Evolutionary conservation across 805 yeast genomes (phyloP).

Genomic region (Yamadazyma sp.): DNA sequence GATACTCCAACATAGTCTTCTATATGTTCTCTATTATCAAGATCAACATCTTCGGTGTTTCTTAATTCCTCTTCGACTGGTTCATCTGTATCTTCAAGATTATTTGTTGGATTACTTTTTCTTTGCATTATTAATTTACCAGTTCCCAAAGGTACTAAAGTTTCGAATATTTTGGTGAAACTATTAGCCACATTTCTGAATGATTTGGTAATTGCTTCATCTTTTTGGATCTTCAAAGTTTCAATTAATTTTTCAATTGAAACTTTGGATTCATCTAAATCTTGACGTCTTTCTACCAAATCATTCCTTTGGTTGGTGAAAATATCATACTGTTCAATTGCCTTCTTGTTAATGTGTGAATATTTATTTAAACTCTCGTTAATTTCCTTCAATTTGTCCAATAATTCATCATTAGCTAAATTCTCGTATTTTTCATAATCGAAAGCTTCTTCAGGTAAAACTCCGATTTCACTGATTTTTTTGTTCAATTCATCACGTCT

Average conservation of each 20-base stretch:
- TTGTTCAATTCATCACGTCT: constrained; percentile 71
- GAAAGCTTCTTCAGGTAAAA: constrained; percentile 82
- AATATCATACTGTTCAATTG: constrained; percentile 75
- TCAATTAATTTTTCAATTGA: constrained; percentile 72
- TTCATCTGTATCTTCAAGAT: constrained; percentile 17
- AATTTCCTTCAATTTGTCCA: constrained; percentile 50
- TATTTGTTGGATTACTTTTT: constrained; percentile 20
- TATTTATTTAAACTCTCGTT: constrained; percentile 59
- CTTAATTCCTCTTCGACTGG: constrained; percentile 13
- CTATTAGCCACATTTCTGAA: constrained; percentile 73
- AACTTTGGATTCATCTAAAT: constrained; percentile 63
- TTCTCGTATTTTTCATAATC: constrained; percentile 37
- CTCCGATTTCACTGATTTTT: constrained; percentile 81
- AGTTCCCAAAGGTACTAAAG: constrained; percentile 77
- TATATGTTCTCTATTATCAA: constrained; percentile 18
- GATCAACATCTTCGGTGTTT: constrained; percentile 10
- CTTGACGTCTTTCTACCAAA: constrained; percentile 60
- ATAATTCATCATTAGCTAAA: constrained; percentile 49
- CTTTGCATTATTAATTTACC: constrained; percentile 70
- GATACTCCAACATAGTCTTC: constrained; percentile 78
- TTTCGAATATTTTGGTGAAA: constrained; percentile 72
- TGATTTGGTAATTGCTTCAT: constrained; percentile 75
- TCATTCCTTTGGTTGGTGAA: constrained; percentile 73
- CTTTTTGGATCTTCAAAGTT: constrained; percentile 72
- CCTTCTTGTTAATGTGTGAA: constrained; percentile 83